A percentile compares a stretch with the other conserved stretches of the same genome.
Evolutionary conservation across 768 basidiomycete genomes (phyloP).

Genomic region (Candolleomyces efflorescens): DNA sequence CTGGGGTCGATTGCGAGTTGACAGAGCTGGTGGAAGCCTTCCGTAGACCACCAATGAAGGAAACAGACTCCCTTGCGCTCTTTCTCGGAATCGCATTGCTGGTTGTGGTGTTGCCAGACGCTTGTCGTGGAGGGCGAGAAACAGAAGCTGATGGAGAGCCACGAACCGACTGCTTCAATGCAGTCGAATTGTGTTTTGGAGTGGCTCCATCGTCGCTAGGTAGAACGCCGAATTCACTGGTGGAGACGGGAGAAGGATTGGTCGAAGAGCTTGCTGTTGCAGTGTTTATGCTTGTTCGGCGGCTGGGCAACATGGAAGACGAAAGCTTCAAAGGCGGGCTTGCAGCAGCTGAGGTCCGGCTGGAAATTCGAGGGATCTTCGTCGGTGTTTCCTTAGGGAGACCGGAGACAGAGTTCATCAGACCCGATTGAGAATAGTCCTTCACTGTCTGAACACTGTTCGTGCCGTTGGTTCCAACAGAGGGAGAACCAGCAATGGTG

Average conservation of each 20-base stretch:
- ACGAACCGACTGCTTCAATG: conserved; percentile 52
- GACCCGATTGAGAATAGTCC: conserved; percentile 48
- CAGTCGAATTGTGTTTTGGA: conserved; percentile 37
- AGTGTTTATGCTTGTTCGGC: conserved; percentile 53
- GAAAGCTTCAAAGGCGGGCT: conserved; percentile 69
- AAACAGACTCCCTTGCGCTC: conserved; percentile 73
- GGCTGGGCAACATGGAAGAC: conserved; percentile 42
- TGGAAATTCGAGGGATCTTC: conserved; percentile 91
- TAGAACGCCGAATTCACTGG: conserved; percentile 81
- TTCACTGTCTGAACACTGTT: conserved; percentile 44
- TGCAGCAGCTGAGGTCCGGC: conserved; percentile 68
- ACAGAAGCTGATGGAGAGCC: conserved; percentile 56
- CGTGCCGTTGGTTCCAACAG: conserved; percentile 61
- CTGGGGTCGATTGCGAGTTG: conserved; percentile 58
- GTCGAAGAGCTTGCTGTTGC: conserved; percentile 47
- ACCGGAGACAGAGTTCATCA: conserved; percentile 46
- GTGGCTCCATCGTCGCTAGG: conserved; percentile 53
- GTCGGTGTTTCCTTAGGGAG: conserved; percentile 83
- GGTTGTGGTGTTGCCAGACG: conserved; percentile 41
- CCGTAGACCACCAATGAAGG: conserved; percentile 63
- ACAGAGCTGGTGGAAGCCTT: conserved; percentile 83
- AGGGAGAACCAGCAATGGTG: conserved; percentile 92
- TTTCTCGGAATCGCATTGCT: conserved; percentile 55
- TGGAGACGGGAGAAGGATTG: conserved; percentile 59
- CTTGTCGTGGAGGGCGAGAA: conserved; percentile 66